A percentile compares a stretch with the other conserved stretches of the same genome.
Conservation (phyloP, 2,329 filamentous ascomycete genomes). For the Lasiodiplodia sp. region DNA sequence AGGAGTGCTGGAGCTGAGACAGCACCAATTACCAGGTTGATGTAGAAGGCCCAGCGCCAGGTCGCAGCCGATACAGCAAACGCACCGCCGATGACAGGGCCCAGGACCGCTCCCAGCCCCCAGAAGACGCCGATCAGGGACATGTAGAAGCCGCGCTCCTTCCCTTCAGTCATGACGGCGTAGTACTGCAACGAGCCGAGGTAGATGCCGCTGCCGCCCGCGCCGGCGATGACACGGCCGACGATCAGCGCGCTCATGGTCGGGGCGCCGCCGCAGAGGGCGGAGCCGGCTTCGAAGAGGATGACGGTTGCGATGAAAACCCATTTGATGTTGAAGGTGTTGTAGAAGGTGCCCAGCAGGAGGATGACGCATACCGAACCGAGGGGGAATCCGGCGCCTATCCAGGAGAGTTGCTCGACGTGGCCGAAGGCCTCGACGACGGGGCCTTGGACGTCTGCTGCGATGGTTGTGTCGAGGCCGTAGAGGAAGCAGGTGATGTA, state of each 20-base stretch:
- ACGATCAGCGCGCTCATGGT: slow-evolving; percentile 57
- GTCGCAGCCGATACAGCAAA: slow-evolving; percentile 42
- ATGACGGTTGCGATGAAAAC: slow-evolving; percentile 33
- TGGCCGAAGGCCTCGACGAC: slow-evolving; percentile 37
- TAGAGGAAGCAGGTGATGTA: slow-evolving; percentile 31
- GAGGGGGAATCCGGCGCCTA: background rate
- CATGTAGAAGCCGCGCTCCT: slow-evolving; percentile 43
- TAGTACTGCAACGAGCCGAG: slow-evolving; percentile 37
- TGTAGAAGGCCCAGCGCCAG: slow-evolving; percentile 52
- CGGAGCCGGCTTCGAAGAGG: slow-evolving; percentile 42
- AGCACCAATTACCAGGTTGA: slow-evolving; percentile 20
- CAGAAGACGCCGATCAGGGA: slow-evolving; percentile 44
- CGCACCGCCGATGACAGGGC: slow-evolving; percentile 48
- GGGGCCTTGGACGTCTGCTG: slow-evolving; percentile 41
- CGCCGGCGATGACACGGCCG: slow-evolving; percentile 46
- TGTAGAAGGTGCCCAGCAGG: background rate
- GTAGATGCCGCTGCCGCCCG: slow-evolving; percentile 45
- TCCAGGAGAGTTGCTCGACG: background rate
- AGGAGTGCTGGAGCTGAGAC: background rate
- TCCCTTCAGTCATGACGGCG: slow-evolving; percentile 34
- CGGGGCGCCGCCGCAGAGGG: slow-evolving; percentile 52
- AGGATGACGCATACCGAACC: slow-evolving; percentile 34
- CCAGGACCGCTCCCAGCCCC: slow-evolving; percentile 47
- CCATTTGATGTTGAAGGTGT: slow-evolving; percentile 13
- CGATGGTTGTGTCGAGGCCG: slow-evolving; percentile 39